These are phyloP conservation scores for Hypomyces perniciosus DNA, from an alignment of 2,329 filamentous ascomycete genomes.

Conservation along the genomic window DNA sequence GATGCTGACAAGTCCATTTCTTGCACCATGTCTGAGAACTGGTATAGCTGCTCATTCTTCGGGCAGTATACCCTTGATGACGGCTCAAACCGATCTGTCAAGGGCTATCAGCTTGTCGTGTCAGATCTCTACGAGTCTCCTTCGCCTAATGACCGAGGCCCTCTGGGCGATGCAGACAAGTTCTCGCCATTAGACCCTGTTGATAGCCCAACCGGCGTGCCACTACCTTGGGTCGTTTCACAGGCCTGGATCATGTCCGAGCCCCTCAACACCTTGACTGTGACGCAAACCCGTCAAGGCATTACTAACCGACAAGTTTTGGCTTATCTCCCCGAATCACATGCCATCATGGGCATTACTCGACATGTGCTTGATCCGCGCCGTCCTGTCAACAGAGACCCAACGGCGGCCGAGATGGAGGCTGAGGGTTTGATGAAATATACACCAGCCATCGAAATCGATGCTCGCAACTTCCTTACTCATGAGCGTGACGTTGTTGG, in stretches of 20 bases:
- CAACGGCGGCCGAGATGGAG: slow-evolving; percentile 70
- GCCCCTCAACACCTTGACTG: slow-evolving; percentile 70
- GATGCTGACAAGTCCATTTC: slow-evolving; percentile 68
- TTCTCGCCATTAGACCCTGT: slow-evolving; percentile 71
- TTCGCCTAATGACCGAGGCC: slow-evolving; percentile 75
- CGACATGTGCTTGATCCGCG: slow-evolving; percentile 76
- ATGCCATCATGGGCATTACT: slow-evolving; percentile 73
- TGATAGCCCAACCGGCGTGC: slow-evolving; percentile 46
- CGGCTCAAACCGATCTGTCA: slow-evolving; percentile 51
- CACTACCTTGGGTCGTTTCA: slow-evolving; percentile 68
- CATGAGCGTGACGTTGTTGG: slow-evolving; percentile 79
- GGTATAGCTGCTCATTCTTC: slow-evolving; percentile 83
- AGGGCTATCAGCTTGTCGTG: slow-evolving; percentile 80
- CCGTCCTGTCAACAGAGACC: slow-evolving; percentile 77
- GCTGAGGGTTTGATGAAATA: slow-evolving; percentile 76
- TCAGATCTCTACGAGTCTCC: slow-evolving; percentile 88
- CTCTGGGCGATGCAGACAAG: slow-evolving; percentile 62
- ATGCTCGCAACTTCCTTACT: slow-evolving; percentile 72
- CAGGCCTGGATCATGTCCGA: slow-evolving; percentile 77
- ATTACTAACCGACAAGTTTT: slow-evolving; percentile 81
- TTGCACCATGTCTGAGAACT: slow-evolving; percentile 85
- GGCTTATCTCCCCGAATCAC: slow-evolving; percentile 66
- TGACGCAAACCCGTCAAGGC: slow-evolving; percentile 86
- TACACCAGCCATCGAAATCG: slow-evolving; percentile 70
- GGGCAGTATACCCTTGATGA: slow-evolving; percentile 54